phyloP scores from a whole-genome alignment of 495 filamentous ascomycete genomes.

The Neurospora sp. region DNA sequence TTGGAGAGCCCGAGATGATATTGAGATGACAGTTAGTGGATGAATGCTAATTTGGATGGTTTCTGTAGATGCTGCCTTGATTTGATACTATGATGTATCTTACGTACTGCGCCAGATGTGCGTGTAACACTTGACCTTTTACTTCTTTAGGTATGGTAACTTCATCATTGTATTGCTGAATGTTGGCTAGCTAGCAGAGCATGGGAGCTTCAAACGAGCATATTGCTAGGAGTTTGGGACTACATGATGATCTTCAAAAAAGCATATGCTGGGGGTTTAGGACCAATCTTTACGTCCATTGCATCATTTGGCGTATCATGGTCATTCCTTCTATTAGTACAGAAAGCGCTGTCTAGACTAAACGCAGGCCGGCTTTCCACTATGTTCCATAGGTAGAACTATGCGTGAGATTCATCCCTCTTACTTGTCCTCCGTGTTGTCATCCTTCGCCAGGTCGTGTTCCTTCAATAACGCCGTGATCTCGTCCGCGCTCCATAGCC shows the following conservation, averaged over 20 bases:
- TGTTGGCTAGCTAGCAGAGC: neutral
- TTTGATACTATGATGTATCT: neutral
- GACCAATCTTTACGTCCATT: neutral
- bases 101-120: neutral
- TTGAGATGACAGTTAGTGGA: neutral
- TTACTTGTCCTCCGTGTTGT: constrained; percentile 59
- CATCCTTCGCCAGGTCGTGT: constrained; percentile 86
- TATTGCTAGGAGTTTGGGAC: constrained; percentile 4
- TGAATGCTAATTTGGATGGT: neutral
- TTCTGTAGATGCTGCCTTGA: constrained; percentile 1
- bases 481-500: constrained; percentile 94
- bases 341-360: constrained; percentile 11
- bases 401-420: neutral
- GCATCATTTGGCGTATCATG: neutral
- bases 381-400: neutral
- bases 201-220: neutral
- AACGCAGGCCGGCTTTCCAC: constrained; percentile 7
- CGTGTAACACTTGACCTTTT: neutral
- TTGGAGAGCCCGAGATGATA: constrained; percentile 7
- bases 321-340: constrained; percentile 18
- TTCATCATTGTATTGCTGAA: neutral
- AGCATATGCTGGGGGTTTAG: constrained; percentile 4
- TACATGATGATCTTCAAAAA: neutral
- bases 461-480: constrained; percentile 90
- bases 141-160: neutral